Evolutionary conservation across 1,284 basidiomycete species (phyloP), one percentile per base, ranked within the genome.

Genomic region (Cutaneotrichosporon cavernicola): DNA sequence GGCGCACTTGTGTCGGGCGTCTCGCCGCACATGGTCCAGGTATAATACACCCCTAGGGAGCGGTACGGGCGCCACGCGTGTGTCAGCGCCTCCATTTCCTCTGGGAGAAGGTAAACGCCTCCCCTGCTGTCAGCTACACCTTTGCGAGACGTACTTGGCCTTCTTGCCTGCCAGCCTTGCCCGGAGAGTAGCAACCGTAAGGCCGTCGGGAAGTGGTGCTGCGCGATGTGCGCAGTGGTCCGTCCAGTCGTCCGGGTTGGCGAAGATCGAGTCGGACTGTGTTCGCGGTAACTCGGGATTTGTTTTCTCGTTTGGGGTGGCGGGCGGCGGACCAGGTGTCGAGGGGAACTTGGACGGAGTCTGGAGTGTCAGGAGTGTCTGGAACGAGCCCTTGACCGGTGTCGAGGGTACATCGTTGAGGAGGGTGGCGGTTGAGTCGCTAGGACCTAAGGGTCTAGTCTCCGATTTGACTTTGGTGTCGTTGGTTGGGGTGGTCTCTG

Each of bases 81-180:
- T 2, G 91, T 91, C 61, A 95, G 80, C 31, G 84, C 85, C 69
- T 89, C 86, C 91, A 94, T 93, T 80, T 95, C 91, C 38, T 83
- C 81, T 4, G 91, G 90, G 0, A 89, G 89, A 64, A 94, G 82
- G 67, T 92, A 85, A 2, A 86, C 87, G 32, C 89, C 90, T 72
- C 90, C 92, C 70, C 77, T 80, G 63, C 11, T 16, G 52, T 65
- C 58, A 65, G 64, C 52, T 26, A 11, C n/a, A 8, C 9, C 21
- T 18, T 2, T 7, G 14, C 14, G 14, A 16, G 16, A 74, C 77
- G 73, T 77, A 91, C 90, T 91, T 92, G 70, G 88, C 83, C 81
- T 92, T 92, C 83, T 92, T 93, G 34, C 89, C 88, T 21, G 83
- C 83, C 63, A 92, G 74, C 26, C 92, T 82, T 60, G 83, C 83